Conservation (phyloP, 345 rosid species). For the Salix udensis region DNA sequence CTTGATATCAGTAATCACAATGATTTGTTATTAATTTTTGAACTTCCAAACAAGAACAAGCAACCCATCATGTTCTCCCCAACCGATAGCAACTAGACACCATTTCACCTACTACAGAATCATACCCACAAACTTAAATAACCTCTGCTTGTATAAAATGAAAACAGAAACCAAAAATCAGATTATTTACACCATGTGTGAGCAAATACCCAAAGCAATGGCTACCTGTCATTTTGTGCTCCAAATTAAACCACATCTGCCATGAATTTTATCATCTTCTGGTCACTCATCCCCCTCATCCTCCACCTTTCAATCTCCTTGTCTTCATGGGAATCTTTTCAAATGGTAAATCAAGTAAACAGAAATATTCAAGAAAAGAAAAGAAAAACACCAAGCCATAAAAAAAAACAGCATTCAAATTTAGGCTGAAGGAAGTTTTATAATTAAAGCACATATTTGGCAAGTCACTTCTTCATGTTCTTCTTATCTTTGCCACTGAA, state of each 20-base stretch:
- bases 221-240: constrained; percentile 38
- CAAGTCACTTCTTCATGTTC: constrained; percentile 42
- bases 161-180: constrained; percentile 6
- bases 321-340: neutral
- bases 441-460: neutral
- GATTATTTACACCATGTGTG: constrained; percentile 7
- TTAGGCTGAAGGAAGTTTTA: neutral
- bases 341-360: neutral
- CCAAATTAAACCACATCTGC: constrained; percentile 32
- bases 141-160: neutral
- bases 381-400: neutral
- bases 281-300: constrained; percentile 12
- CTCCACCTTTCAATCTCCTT: constrained; percentile 8
- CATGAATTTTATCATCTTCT: constrained; percentile 12
- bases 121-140: neutral
- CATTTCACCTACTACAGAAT: neutral
- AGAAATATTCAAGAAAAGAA: neutral
- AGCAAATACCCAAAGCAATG: constrained; percentile 20
- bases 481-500: constrained; percentile 56
- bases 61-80: neutral
- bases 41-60: neutral
- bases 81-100: neutral
- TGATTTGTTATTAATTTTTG: neutral
- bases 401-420: neutral
- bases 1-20: neutral